Base-by-base conservation (phyloP, 345 rosid species). In the Pseudoturritis turrita region DNA sequence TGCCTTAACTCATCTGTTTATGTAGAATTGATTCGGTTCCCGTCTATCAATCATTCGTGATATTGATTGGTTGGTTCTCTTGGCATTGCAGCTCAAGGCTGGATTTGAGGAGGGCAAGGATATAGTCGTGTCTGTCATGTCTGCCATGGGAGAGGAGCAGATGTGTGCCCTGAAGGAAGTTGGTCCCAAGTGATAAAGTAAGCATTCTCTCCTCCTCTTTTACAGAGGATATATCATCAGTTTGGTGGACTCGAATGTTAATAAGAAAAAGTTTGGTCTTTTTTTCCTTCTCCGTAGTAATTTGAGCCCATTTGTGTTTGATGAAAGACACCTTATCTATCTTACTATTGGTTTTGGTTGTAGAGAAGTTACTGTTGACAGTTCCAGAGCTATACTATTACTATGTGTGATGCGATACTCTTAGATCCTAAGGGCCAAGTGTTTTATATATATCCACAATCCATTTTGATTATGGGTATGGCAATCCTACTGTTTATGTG, bases 111-210 rank as follows among this genome's bases (percentile, higher is more conserved):
- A 84, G 26, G 96, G 96, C 3, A 87, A 87, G 41, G 90, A 89
- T 71, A 86, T 87, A 13, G 86, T 87, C 21, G 90, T 89, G 74
- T 36, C 83, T 26, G 92, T 89, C 31, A 88, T 87, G 96, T 82
- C 87, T 68, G 75, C 96, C 13, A 89, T 89, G 96, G 96, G 96
- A 64, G 92, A 89, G 79, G 96, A 89, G 79, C 96, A 85, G 85
- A 87, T 89, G 66, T 83, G 87, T 65, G 83, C 85, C 62, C 78
- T 86, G 18, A 87, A 87, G 81, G 96, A 87, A 74, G 85, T 87
- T 80, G 86, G 87, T 56, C 88, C 96, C 13, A 87, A 83, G 62
- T 58, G 23, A 70, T 23, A n/a, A 33, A 36, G 26, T 25, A 18
- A 49, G 5, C 60, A 7, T 49, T 31, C 36, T 70, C 52, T 67